These are phyloP conservation scores for Entamoeba invadens DNA, from an alignment of 208 protist genomes.

Conservation along the genomic window DNA sequence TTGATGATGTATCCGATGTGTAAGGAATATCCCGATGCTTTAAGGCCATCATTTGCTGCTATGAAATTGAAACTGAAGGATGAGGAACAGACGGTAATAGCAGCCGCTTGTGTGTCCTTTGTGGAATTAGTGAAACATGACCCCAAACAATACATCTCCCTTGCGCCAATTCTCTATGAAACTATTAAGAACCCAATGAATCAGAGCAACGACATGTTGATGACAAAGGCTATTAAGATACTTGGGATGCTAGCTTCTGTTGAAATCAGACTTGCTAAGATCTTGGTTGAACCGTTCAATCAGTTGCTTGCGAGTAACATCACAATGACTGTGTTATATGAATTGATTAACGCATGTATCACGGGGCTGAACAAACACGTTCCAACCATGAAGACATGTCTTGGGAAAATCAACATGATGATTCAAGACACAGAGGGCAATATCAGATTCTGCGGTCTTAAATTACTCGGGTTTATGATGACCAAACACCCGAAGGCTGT, in stretches of 20 bases:
- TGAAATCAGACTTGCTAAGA: background rate
- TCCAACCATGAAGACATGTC: slow-evolving; percentile 60
- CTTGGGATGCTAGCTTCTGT: background rate
- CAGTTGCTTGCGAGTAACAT: background rate
- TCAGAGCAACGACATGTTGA: background rate
- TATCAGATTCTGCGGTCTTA: slow-evolving; percentile 86
- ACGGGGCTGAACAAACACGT: slow-evolving; percentile 36
- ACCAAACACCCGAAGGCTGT: slow-evolving; percentile 68
- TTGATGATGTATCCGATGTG: background rate
- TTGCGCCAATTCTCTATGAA: background rate
- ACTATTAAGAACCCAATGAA: background rate
- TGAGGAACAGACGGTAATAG: background rate
- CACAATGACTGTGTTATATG: slow-evolving; percentile 52
- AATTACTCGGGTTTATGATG: slow-evolving; percentile 69
- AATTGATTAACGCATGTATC: slow-evolving; percentile 72
- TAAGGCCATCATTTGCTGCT: background rate
- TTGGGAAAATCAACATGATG: slow-evolving; percentile 71
- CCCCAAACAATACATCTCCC: background rate
- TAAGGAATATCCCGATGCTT: background rate
- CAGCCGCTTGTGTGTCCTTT: background rate
- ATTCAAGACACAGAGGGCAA: slow-evolving; percentile 88
- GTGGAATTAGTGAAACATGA: background rate
- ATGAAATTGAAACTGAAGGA: background rate
- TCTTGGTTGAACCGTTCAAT: background rate
- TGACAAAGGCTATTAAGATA: background rate